Evolutionary conservation across 768 basidiomycete species (phyloP), one percentile per base, ranked within the genome.

Genomic region (Sutorius australiensis): DNA sequence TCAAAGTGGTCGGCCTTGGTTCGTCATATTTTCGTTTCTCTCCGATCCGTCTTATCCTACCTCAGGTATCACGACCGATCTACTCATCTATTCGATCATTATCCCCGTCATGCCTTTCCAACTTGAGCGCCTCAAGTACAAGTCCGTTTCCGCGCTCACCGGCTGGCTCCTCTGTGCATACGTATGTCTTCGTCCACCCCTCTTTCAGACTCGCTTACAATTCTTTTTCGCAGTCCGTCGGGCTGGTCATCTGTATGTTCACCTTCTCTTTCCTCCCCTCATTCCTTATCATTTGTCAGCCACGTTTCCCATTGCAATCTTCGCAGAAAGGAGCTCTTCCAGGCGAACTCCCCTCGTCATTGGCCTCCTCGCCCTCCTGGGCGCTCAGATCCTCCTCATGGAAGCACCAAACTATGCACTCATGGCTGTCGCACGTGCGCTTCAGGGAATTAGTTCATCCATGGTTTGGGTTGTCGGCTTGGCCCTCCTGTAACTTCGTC

Each of bases 101-200:
- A 78, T 84, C 31, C 83, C 84, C 9, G 81, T 84, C 30, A 73
- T 84, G 51, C 83, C 84, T 2, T 85, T 84, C 60, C 82, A 81
- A 32, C 75, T 86, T 21, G 76, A 83, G 58, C 63, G 51, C 6
- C 72, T 84, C 43, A 66, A 73, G 0, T 80, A 79, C 51, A 60
- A 63, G 8, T 50, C 67, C 11, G 75, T 82, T 21, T 83, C 82
- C 32, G 70, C 74, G 2, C 73, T 76, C 30, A 74, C 79, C 0
- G 83, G 83, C 30, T 86, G 83, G 83, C 68, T 86, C 3, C 69
- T 85, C 14, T 82, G 79, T 57, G 76, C 80, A 54, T 84, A 77
- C 55, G 83, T 82, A 55, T 46, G 79, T 72, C 49, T 17, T 4
- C 24, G 24, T 6, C 36, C 49, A 7, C 10, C 9, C 16, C 27